These are phyloP conservation scores for Heritiera littoralis DNA, from an alignment of 345 rosid species.

Conservation along the genomic window DNA sequence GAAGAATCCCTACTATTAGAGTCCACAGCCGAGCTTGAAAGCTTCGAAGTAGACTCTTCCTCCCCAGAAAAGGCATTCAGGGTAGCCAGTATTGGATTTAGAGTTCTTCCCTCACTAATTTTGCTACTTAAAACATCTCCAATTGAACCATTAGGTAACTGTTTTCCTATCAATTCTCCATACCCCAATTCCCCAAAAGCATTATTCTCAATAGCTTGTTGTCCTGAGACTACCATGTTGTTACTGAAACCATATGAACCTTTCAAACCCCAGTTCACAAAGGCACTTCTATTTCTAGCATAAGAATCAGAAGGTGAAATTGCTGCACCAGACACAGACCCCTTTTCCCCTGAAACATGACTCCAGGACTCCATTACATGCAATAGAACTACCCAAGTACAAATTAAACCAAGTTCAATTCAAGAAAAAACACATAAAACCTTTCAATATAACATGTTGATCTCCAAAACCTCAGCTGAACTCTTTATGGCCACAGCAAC, in stretches of 20 bases:
- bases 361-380: slow-evolving; percentile 55
- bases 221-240: slow-evolving; percentile 32
- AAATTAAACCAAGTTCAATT: slow-evolving; percentile 21
- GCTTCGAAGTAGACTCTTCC: slow-evolving; percentile 43
- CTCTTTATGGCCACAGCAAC: background rate
- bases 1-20: slow-evolving; percentile 43
- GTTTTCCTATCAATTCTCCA: slow-evolving; percentile 36
- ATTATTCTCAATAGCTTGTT: slow-evolving; percentile 25
- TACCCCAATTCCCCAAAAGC: slow-evolving; percentile 37
- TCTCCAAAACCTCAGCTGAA: slow-evolving; percentile 7
- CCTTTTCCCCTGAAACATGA: slow-evolving; percentile 45
- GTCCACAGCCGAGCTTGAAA: slow-evolving; percentile 42
- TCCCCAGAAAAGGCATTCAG: slow-evolving; percentile 35
- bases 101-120: slow-evolving; percentile 29
- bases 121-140: slow-evolving; percentile 31
- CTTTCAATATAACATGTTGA: background rate
- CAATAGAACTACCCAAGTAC: slow-evolving; percentile 13
- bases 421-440: slow-evolving; percentile 9
- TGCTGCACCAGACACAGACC: slow-evolving; percentile 28
- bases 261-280: slow-evolving; percentile 39
- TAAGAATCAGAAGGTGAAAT: slow-evolving; percentile 37
- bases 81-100: slow-evolving; percentile 29
- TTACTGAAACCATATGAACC: slow-evolving; percentile 31
- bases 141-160: slow-evolving; percentile 25
- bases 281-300: slow-evolving; percentile 32